phyloP scores from a whole-genome alignment of 441 rosid genomes.

The Adansonia gregorii region DNA sequence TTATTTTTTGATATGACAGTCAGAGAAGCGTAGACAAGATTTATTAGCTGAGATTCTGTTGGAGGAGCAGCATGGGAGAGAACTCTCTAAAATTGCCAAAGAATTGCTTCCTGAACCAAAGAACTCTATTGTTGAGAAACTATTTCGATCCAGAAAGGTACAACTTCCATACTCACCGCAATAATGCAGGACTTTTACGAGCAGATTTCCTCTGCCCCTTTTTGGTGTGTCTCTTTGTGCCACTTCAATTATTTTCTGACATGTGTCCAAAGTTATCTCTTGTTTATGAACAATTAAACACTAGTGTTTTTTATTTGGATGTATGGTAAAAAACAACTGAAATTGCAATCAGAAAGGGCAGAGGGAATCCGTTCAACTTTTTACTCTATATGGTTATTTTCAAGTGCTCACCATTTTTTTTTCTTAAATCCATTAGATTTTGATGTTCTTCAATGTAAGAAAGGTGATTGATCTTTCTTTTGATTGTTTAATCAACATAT shows the following conservation, averaged over 20 bases:
- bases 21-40: constrained; percentile 78
- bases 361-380: neutral
- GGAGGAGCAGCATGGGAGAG: constrained; percentile 73
- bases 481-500: neutral
- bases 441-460: neutral
- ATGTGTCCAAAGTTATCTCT: too few relatives aligned
- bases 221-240: too few relatives aligned
- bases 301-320: too few relatives aligned
- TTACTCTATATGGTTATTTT: neutral
- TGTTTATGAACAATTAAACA: too few relatives aligned
- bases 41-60: constrained; percentile 64
- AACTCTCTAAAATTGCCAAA: constrained; percentile 62
- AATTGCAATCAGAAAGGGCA: too few relatives aligned
- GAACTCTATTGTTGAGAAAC: constrained; percentile 46
- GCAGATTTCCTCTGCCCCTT: too few relatives aligned
- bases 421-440: neutral
- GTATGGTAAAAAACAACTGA: too few relatives aligned
- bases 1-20: constrained; percentile 49
- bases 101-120: constrained; percentile 61
- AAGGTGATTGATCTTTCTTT: constrained; percentile 8
- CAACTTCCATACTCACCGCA: constrained; percentile 7
- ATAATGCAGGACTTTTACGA: neutral
- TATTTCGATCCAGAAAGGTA: constrained; percentile 58
- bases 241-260: too few relatives aligned
- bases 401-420: neutral